These are phyloP conservation scores for Sordariomycetes sp. DNA, from an alignment of 2,329 filamentous ascomycete species.

Conservation along the genomic window DNA sequence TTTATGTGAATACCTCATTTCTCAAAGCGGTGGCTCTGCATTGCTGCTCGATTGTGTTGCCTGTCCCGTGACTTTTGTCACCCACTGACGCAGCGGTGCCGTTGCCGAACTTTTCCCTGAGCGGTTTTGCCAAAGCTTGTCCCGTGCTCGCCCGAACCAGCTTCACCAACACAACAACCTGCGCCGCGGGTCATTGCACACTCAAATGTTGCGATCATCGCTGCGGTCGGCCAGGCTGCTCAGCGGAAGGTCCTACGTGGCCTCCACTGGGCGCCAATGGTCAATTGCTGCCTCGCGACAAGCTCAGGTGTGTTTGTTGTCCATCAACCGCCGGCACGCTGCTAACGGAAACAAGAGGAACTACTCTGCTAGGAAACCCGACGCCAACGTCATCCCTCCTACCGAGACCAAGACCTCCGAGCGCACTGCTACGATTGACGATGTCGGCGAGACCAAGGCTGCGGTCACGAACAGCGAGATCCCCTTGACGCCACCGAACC, in stretches of 20 bases:
- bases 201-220: conserved; percentile 61
- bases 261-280: conserved; percentile 50
- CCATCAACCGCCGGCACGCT: conserved; percentile 24
- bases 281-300: conserved; percentile 28
- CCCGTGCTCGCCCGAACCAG: conserved; percentile 4
- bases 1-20: too few relatives aligned
- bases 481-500: conserved; percentile 27
- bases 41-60: too few relatives aligned
- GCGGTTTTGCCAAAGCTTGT: conserved; percentile 27
- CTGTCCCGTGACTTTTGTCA: not conserved
- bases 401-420: conserved; percentile 43
- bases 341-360: too few relatives aligned
- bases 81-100: not conserved
- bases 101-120: conserved; percentile 36
- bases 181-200: conserved; percentile 32
- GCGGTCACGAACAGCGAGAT: conserved; percentile 20
- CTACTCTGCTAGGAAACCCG: too few relatives aligned
- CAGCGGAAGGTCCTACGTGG: conserved; percentile 43
- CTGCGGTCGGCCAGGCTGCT: conserved; percentile 55
- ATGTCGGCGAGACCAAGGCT: conserved; percentile 26
- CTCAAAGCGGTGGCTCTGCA: too few relatives aligned
- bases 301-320: conserved; percentile 10
- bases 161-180: conserved; percentile 17
- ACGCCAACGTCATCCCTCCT: conserved; percentile 43
- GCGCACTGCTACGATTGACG: conserved; percentile 27